Evolutionary conservation across 768 basidiomycete species (phyloP).

Genomic region (Leucosporidium creatinivorum): DNA sequence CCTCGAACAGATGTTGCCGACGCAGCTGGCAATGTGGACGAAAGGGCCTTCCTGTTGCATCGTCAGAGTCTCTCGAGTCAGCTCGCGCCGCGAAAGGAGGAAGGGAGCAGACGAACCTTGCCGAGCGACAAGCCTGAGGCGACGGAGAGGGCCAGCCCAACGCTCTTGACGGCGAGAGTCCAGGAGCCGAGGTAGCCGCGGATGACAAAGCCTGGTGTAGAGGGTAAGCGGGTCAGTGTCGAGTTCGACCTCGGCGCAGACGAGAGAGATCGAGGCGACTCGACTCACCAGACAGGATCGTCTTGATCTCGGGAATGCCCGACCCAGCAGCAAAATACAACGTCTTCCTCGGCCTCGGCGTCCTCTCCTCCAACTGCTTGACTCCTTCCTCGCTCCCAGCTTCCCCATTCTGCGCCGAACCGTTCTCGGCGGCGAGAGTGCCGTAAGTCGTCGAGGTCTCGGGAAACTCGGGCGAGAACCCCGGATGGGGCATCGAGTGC

Average conservation of each 20-base stretch:
- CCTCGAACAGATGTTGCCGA: constrained; percentile 87
- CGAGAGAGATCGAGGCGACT: neutral
- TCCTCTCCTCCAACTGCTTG: neutral
- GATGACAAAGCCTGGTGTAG: constrained; percentile 81
- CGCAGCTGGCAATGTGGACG: constrained; percentile 85
- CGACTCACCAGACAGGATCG: constrained; percentile 67
- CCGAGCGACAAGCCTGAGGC: constrained; percentile 86
- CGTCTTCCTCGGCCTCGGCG: constrained; percentile 26
- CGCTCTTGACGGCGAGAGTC: constrained; percentile 64
- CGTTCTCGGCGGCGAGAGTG: constrained; percentile 41
- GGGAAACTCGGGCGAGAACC: constrained; percentile 4
- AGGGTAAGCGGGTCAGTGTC: too few species aligned
- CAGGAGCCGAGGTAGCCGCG: constrained; percentile 91
- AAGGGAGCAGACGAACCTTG: constrained; percentile 29
- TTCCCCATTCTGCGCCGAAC: neutral
- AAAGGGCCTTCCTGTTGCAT: constrained; percentile 68
- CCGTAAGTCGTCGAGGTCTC: neutral
- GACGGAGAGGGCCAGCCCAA: constrained; percentile 82
- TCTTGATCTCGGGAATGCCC: constrained; percentile 96
- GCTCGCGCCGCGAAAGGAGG: neutral
- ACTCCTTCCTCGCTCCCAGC: neutral
- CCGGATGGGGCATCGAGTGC: constrained; percentile 36
- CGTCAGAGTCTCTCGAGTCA: neutral
- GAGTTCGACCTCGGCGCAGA: too few species aligned
- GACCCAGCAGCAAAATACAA: constrained; percentile 65